A percentile compares a stretch with the other conserved stretches of the same genome.
Conservation (phyloP, 2,329 filamentous ascomycete species). For the Epicoccum nigrum region DNA sequence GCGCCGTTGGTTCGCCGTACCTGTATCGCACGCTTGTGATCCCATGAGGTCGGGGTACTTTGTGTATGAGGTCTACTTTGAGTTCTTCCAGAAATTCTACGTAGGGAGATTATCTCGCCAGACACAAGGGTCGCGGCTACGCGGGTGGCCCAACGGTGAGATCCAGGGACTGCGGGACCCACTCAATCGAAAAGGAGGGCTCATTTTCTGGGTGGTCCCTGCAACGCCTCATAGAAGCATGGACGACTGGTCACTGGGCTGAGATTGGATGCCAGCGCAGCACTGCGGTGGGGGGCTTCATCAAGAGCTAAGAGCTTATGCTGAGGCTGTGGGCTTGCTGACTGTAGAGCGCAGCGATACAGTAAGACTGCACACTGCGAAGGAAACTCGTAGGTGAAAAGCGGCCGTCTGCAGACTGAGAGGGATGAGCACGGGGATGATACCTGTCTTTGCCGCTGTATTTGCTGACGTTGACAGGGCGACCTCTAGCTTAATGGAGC, state of each 20-base stretch:
- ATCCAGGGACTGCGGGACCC: constrained; percentile 16
- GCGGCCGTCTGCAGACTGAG: constrained; percentile 1
- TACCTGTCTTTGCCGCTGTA: background rate
- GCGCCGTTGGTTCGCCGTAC: background rate
- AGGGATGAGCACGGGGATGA: constrained; percentile 15
- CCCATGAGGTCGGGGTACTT: background rate
- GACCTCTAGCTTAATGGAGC: constrained; percentile 17
- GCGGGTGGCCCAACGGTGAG: constrained; percentile 18
- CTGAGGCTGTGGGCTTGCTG: constrained; percentile 1
- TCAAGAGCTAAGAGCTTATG: constrained; percentile 8
- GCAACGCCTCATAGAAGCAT: constrained; percentile 9
- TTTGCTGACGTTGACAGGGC: constrained; percentile 21
- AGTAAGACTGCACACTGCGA: constrained; percentile 7
- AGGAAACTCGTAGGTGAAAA: background rate
- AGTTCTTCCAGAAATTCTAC: constrained; percentile 3
- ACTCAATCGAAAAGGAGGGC: constrained; percentile 17
- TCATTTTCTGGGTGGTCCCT: constrained; percentile 17
- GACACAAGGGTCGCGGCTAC: constrained; percentile 12
- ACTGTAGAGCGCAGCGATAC: constrained; percentile 8
- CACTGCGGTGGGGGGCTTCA: constrained; percentile 4
- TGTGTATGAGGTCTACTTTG: background rate
- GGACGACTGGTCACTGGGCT: constrained; percentile 3
- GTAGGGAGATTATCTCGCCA: constrained; percentile 1
- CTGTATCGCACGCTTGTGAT: background rate
- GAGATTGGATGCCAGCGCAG: constrained; percentile 14